Evolutionary conservation across 2,329 filamentous ascomycete species (phyloP).

Genomic region (Pestalotiopsis sp.): DNA sequence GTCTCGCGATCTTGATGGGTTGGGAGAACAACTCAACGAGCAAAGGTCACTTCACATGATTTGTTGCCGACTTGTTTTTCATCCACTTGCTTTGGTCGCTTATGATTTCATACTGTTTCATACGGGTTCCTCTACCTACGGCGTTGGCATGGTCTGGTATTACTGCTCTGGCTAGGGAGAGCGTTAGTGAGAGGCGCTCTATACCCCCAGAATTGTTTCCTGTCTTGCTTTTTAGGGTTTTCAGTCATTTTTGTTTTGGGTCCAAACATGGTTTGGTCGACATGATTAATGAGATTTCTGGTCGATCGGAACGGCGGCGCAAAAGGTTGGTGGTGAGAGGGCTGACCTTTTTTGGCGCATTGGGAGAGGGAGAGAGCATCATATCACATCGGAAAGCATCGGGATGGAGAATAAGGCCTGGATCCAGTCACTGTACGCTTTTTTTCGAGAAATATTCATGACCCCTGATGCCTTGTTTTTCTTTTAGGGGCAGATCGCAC

Average conservation of each 20-base stretch:
- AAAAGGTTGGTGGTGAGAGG: constrained; percentile 4
- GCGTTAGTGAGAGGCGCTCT: constrained; percentile 15
- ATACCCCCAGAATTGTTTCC: constrained; percentile 6
- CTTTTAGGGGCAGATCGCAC: background rate
- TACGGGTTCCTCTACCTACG: background rate
- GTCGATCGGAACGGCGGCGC: background rate
- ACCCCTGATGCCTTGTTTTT: background rate
- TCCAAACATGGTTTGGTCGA: background rate
- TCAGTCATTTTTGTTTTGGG: background rate
- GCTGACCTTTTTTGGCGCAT: constrained; percentile 1
- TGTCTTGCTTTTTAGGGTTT: background rate
- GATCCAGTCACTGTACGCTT: background rate
- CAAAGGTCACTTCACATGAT: background rate
- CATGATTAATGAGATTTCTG: background rate
- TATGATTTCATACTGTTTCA: background rate
- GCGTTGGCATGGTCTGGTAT: background rate
- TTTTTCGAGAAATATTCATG: background rate
- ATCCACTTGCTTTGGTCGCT: background rate
- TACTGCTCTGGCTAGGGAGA: constrained; percentile 4
- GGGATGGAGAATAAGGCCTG: background rate
- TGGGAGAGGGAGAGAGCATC: background rate
- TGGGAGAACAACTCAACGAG: background rate
- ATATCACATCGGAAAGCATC: background rate
- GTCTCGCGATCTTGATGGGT: background rate
- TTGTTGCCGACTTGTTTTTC: background rate